These are phyloP conservation scores for Cryptococcus sp. DNA, from an alignment of 1,284 basidiomycete species.

Conservation along the genomic window DNA sequence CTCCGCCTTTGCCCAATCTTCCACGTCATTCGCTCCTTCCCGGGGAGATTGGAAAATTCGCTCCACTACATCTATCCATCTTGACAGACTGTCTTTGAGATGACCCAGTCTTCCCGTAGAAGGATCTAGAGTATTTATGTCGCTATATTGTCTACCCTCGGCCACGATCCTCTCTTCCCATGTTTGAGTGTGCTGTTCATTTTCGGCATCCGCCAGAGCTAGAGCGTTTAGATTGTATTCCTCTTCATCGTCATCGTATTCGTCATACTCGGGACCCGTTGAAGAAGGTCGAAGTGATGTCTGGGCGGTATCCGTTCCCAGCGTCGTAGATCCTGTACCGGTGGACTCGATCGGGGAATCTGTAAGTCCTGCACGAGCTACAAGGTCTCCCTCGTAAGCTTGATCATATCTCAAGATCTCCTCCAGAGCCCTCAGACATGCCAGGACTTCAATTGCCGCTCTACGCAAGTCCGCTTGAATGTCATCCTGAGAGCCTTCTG, in stretches of 20 bases:
- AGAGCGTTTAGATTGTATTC: conserved; percentile 40
- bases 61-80: conserved; percentile 39
- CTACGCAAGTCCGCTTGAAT: conserved; percentile 24
- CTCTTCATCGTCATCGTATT: conserved; percentile 31
- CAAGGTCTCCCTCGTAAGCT: neutral
- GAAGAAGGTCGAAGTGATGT: conserved; percentile 9
- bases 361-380: neutral
- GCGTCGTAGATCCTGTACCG: neutral
- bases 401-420: conserved; percentile 27
- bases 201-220: conserved; percentile 19
- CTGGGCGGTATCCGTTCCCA: conserved; percentile 1
- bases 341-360: conserved; percentile 2
- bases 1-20: conserved; percentile 43
- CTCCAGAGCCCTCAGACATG: conserved; percentile 34
- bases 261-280: conserved; percentile 8
- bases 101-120: conserved; percentile 10
- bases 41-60: conserved; percentile 22
- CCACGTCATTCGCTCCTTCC: conserved; percentile 8
- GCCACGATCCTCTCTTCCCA: conserved; percentile 45
- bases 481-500: conserved; percentile 13
- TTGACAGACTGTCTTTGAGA: conserved; percentile 18
- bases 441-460: conserved; percentile 42
- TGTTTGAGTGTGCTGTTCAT: conserved; percentile 15
- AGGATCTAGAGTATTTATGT: conserved; percentile 10
- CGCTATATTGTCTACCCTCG: conserved; percentile 30